Conservation (phyloP, 768 basidiomycete species). For the Strobilomyces echinocephalus region DNA sequence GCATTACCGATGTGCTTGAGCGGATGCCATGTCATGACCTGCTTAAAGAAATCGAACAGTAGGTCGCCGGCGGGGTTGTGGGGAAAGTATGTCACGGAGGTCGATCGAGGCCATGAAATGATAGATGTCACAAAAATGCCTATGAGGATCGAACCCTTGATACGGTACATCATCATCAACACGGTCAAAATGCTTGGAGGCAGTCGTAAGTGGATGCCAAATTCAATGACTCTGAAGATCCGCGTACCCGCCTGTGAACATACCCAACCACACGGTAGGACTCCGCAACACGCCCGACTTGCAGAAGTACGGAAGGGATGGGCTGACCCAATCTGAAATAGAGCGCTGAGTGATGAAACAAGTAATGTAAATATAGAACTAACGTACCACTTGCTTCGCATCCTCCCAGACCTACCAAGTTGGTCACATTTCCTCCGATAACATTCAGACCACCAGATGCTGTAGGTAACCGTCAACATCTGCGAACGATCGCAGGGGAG, state of each 20-base stretch:
- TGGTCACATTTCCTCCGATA: conserved; percentile 66
- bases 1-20: conserved; percentile 59
- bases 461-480: conserved; percentile 23
- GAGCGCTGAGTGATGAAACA: conserved; percentile 5
- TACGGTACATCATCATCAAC: conserved; percentile 77
- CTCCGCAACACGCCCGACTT: conserved; percentile 56
- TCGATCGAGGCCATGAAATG: conserved; percentile 84
- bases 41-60: conserved; percentile 79
- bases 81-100: conserved; percentile 78
- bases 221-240: neutral
- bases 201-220: conserved; percentile 2
- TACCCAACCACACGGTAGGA: conserved; percentile 85
- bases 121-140: conserved; percentile 83
- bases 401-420: conserved; percentile 73
- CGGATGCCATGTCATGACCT: conserved; percentile 73
- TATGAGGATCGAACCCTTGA: conserved; percentile 77
- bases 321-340: conserved; percentile 39
- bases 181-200: conserved; percentile 61
- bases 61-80: conserved; percentile 62
- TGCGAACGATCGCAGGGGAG: neutral
- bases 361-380: neutral
- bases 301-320: conserved; percentile 56
- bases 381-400: conserved; percentile 50
- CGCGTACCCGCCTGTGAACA: conserved; percentile 74
- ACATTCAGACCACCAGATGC: conserved; percentile 67